phyloP scores from a whole-genome alignment of 345 rosid species.

The Zanthoxylum bungeanum region DNA sequence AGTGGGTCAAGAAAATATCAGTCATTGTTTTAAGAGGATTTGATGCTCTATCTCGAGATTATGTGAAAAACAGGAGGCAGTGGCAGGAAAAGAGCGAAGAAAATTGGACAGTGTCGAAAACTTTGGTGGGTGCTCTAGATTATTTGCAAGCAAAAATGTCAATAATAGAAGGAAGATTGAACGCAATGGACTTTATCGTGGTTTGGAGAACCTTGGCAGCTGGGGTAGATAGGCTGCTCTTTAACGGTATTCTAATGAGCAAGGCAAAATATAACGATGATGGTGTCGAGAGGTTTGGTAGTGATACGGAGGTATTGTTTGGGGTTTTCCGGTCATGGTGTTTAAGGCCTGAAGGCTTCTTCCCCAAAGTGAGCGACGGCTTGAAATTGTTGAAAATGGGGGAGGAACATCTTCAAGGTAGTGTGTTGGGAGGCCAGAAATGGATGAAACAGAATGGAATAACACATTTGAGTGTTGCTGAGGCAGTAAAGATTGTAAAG shows the following conservation, averaged over 20 bases:
- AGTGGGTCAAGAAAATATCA: constrained; percentile 81
- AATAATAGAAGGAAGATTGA: constrained; percentile 53
- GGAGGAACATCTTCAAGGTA: constrained; percentile 51
- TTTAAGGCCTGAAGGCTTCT: constrained; percentile 78
- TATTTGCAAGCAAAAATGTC: constrained; percentile 73
- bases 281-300: constrained; percentile 59
- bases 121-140: constrained; percentile 70
- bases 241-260: constrained; percentile 56
- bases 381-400: constrained; percentile 60
- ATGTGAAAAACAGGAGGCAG: constrained; percentile 72
- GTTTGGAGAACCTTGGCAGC: constrained; percentile 80
- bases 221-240: constrained; percentile 57
- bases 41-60: constrained; percentile 71
- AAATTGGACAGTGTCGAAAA: constrained; percentile 61
- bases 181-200: constrained; percentile 56
- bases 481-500: constrained; percentile 59
- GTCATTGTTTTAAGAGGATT: constrained; percentile 77
- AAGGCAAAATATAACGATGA: constrained; percentile 52
- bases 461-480: constrained; percentile 50
- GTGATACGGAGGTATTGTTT: constrained; percentile 63
- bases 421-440: constrained; percentile 33
- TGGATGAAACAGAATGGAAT: constrained; percentile 64
- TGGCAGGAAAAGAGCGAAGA: constrained; percentile 81
- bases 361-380: constrained; percentile 58
- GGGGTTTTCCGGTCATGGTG: constrained; percentile 83